phyloP scores from a whole-genome alignment of 2,329 filamentous ascomycete genomes.

The Aciculosporium take region DNA sequence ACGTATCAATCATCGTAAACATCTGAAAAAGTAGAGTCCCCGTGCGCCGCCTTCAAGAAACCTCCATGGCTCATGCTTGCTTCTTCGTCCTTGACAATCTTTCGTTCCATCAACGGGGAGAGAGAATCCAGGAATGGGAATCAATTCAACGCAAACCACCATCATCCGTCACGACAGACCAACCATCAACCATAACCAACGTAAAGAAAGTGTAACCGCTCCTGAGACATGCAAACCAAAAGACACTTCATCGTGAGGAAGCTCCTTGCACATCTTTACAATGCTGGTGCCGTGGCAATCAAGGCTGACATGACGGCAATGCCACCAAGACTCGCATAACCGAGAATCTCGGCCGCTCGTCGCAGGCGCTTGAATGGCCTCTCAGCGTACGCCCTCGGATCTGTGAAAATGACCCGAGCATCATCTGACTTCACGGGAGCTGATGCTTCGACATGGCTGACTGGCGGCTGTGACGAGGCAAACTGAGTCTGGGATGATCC shows the following conservation, averaged over 20 bases:
- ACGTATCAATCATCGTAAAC: neutral
- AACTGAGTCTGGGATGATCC: constrained; percentile 1
- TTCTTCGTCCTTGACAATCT: neutral
- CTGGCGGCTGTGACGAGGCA: neutral
- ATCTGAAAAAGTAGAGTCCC: neutral
- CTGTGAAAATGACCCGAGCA: neutral
- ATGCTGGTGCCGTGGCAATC: constrained; percentile 22
- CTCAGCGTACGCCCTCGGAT: neutral
- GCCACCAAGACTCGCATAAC: constrained; percentile 23
- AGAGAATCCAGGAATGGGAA: neutral
- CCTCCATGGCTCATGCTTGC: too few relatives aligned
- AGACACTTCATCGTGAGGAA: neutral
- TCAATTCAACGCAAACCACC: neutral
- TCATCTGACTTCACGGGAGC: neutral
- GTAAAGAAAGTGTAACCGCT: neutral
- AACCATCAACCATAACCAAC: neutral
- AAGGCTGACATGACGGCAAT: constrained; percentile 25
- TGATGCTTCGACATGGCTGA: neutral
- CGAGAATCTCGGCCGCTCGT: constrained; percentile 21
- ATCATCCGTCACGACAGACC: constrained; percentile 1
- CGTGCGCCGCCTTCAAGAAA: neutral
- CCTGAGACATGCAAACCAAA: neutral
- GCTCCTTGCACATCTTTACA: constrained; percentile 8
- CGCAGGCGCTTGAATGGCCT: constrained; percentile 19
- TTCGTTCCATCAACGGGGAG: neutral